Evolutionary conservation across 371 early-diverging fungal genomes (phyloP).

Genomic region (Syncephalis fuscata): DNA sequence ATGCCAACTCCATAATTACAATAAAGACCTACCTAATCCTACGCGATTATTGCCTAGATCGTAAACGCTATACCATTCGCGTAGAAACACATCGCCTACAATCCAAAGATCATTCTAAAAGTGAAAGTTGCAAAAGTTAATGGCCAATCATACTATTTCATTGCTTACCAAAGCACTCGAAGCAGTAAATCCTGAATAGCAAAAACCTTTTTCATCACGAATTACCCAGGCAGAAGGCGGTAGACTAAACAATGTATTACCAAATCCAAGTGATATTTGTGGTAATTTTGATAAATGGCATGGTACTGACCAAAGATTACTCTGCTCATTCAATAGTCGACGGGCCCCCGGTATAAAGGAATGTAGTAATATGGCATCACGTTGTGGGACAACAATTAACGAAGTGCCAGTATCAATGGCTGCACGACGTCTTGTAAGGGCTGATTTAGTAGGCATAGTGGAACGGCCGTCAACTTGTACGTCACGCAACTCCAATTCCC

Average conservation of each 20-base stretch:
- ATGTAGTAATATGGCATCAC: slow-evolving; percentile 23
- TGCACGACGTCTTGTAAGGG: slow-evolving; percentile 25
- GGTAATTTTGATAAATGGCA: neutral
- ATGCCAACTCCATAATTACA: no score
- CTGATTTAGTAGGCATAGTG: no score
- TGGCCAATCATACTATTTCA: no score
- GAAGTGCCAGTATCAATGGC: slow-evolving; percentile 74
- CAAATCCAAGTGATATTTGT: neutral
- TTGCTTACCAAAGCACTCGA: neutral
- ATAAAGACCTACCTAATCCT: neutral
- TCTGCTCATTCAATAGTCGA: no score
- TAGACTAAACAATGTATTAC: neutral
- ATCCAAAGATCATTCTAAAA: neutral
- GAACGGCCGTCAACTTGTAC: no score
- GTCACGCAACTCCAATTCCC: slow-evolving; percentile 62
- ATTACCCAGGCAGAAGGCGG: neutral
- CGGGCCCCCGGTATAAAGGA: neutral
- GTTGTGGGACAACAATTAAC: slow-evolving; percentile 51
- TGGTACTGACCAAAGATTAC: no score
- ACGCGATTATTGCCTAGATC: slow-evolving; percentile 67
- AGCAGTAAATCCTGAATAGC: neutral
- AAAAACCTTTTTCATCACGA: neutral
- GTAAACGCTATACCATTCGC: slow-evolving; percentile 81
- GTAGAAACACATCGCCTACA: slow-evolving; percentile 82
- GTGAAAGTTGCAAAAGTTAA: no score